Conservation (phyloP, 2,329 filamentous ascomycete species). For the Scleromitrula shiraiana region DNA sequence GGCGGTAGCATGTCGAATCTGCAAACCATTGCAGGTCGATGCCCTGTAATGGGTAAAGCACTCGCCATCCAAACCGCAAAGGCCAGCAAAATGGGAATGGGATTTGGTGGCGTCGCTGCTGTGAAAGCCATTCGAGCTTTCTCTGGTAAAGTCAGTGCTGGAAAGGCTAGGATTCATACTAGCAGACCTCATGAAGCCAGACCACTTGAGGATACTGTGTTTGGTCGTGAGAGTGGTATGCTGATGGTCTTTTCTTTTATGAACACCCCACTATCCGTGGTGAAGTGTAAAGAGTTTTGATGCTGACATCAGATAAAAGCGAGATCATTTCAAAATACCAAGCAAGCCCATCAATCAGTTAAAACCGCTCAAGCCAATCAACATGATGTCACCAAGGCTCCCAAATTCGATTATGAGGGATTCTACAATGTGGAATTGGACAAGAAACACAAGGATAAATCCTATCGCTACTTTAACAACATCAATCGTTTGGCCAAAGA, state of each 20-base stretch:
- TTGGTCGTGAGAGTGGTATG: constrained; percentile 46
- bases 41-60: constrained; percentile 98
- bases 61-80: constrained; percentile 74
- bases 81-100: constrained; percentile 36
- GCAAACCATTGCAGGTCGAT: constrained; percentile 87
- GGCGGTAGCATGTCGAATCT: constrained; percentile 96
- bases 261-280: neutral
- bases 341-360: constrained; percentile 19
- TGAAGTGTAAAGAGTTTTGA: neutral
- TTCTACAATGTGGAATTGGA: constrained; percentile 87
- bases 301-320: neutral
- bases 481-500: constrained; percentile 97
- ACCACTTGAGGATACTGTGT: constrained; percentile 54
- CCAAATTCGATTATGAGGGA: constrained; percentile 79
- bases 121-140: constrained; percentile 44
- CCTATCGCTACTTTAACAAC: constrained; percentile 99
- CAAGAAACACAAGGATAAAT: constrained; percentile 99
- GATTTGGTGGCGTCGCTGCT: constrained; percentile 35
- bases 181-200: constrained; percentile 70
- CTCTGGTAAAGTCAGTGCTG: constrained; percentile 42
- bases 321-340: constrained; percentile 30
- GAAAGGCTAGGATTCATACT: constrained; percentile 74
- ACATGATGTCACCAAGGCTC: constrained; percentile 28
- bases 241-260: constrained; percentile 7
- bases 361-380: constrained; percentile 18